These are phyloP conservation scores for Plasmodium reichenowi DNA, from an alignment of 169 alveolate genomes.

Conservation along the genomic window DNA sequence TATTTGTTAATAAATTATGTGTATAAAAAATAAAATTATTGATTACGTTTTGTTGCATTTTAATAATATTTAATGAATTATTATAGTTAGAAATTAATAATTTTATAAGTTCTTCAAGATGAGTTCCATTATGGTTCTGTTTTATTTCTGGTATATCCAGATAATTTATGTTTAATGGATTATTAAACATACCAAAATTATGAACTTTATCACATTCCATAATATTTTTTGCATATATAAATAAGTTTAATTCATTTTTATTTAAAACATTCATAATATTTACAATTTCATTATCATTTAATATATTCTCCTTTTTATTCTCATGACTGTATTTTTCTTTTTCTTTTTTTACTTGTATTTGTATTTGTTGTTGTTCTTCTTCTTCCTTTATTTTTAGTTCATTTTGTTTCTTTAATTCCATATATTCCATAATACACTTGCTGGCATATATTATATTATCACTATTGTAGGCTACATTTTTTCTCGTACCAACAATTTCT, in stretches of 20 bases:
- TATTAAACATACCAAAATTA: constrained; percentile 31
- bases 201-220: constrained; percentile 23
- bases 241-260: constrained; percentile 32
- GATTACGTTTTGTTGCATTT: constrained; percentile 52
- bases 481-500: neutral
- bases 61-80: constrained; percentile 49
- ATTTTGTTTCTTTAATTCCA: constrained; percentile 51
- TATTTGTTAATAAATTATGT: constrained; percentile 52
- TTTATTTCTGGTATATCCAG: constrained; percentile 20
- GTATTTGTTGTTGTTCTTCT: constrained; percentile 9
- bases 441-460: constrained; percentile 55
- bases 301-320: neutral
- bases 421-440: constrained; percentile 31
- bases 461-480: constrained; percentile 13
- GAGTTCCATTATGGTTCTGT: neutral
- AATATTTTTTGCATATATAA: constrained; percentile 54
- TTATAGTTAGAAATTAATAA: constrained; percentile 49
- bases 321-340: constrained; percentile 16
- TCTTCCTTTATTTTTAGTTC: constrained; percentile 17
- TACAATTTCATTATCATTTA: constrained; percentile 47
- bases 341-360: neutral
- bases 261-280: constrained; percentile 41
- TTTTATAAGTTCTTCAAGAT: constrained; percentile 17
- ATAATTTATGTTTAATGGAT: constrained; percentile 15
- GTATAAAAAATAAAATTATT: constrained; percentile 46